Percentiles rank a stretch among this genome's conserved stretches.
Conservation (phyloP, 164 flowering plant species). For the Liquidambar formosana region DNA sequence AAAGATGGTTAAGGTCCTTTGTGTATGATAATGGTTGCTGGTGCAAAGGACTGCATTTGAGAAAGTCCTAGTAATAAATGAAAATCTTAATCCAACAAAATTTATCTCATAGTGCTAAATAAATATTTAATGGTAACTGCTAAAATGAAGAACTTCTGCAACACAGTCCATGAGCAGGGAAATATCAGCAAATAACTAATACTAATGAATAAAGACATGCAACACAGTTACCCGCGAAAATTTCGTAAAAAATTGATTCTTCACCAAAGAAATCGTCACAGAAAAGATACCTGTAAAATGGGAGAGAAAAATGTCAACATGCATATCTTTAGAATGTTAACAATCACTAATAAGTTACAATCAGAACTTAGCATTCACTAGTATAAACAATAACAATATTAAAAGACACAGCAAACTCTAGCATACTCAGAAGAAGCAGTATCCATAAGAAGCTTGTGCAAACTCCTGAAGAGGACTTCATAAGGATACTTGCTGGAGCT, state of each 20-base stretch:
- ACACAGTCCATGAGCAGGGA: neutral
- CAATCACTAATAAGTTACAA: neutral
- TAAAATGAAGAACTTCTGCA: neutral
- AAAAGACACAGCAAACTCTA: conserved; percentile 21
- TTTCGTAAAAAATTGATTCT: conserved; percentile 83
- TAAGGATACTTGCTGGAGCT: conserved; percentile 89
- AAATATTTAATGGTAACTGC: no score
- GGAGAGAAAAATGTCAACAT: conserved; percentile 8
- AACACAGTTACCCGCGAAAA: conserved; percentile 73
- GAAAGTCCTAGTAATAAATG: neutral
- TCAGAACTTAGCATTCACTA: neutral
- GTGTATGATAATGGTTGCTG: neutral
- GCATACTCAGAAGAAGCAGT: conserved; percentile 95
- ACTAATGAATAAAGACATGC: neutral
- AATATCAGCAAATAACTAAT: no score
- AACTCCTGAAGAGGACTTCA: conserved; percentile 95
- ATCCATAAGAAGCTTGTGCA: conserved; percentile 98
- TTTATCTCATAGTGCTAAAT: no score
- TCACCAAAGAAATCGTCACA: conserved; percentile 97
- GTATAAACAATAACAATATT: conserved; percentile 9
- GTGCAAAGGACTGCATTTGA: neutral
- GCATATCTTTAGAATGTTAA: neutral
- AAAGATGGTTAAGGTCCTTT: neutral
- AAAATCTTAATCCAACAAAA: neutral
- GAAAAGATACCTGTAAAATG: conserved; percentile 72